Percentiles rank a stretch among this genome's conserved stretches.
Conservation (phyloP, 768 basidiomycete species). For the Lactarius akahatsu region DNA sequence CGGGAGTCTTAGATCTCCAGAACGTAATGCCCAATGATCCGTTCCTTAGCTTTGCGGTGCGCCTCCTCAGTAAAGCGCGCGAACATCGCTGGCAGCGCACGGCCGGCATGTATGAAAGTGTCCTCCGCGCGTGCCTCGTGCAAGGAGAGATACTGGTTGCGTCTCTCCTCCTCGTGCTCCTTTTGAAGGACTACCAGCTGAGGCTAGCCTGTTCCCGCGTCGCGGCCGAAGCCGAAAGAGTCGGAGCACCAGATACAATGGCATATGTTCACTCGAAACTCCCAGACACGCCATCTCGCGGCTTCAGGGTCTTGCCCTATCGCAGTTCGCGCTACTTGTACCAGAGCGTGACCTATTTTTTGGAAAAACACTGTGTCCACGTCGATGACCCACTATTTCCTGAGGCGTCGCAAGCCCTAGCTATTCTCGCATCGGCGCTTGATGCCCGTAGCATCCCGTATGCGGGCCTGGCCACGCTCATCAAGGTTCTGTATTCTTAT, state of each 20-base stretch:
- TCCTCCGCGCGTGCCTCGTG: constrained; percentile 64
- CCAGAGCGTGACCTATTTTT: constrained; percentile 24
- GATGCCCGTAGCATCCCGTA: constrained; percentile 16
- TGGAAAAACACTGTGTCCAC: constrained; percentile 22
- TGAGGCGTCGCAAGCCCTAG: constrained; percentile 27
- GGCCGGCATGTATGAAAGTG: constrained; percentile 55
- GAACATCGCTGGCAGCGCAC: constrained; percentile 54
- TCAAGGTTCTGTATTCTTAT: constrained; percentile 27
- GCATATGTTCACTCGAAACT: constrained; percentile 32
- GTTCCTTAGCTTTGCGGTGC: constrained; percentile 50
- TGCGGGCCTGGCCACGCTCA: constrained; percentile 20
- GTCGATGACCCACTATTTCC: constrained; percentile 24
- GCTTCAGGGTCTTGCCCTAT: constrained; percentile 9
- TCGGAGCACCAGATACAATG: constrained; percentile 29
- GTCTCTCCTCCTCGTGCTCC: constrained; percentile 62
- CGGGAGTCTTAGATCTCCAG: constrained; percentile 36
- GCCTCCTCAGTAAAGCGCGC: constrained; percentile 54
- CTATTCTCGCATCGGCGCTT: constrained; percentile 24
- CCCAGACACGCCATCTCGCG: constrained; percentile 10
- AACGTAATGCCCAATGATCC: constrained; percentile 40
- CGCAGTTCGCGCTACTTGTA: constrained; percentile 3
- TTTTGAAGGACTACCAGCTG: constrained; percentile 63
- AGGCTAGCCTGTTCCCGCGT: constrained; percentile 32
- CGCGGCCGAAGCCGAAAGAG: constrained; percentile 32
- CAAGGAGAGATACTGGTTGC: constrained; percentile 82